phyloP scores from a whole-genome alignment of 139 green algal species.

The Chlorella ohadii region DNA sequence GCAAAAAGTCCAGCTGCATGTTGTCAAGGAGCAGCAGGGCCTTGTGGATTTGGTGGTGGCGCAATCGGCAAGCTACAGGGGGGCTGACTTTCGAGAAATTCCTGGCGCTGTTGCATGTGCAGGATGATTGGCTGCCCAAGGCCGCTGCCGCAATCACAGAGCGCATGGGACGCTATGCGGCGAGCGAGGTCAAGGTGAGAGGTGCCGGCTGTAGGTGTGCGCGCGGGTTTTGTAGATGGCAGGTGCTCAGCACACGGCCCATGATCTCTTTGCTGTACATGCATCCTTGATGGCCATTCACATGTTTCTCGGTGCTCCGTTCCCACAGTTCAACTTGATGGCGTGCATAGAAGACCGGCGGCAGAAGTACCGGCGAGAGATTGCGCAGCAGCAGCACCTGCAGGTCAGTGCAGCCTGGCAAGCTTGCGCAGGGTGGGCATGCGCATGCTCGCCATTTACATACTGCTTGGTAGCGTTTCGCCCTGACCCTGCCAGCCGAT shows the following conservation, averaged over 20 bases:
- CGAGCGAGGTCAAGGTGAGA: constrained; percentile 81
- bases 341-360: constrained; percentile 81
- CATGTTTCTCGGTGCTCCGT: too few species aligned
- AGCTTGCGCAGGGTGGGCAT: neutral
- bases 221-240: neutral
- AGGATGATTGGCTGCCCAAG: constrained; percentile 84
- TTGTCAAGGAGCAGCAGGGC: too few species aligned
- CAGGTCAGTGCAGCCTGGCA: constrained; percentile 25
- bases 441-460: too few species aligned
- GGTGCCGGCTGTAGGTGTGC: neutral
- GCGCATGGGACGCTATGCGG: constrained; percentile 90
- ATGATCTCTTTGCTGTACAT: too few species aligned
- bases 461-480: too few species aligned
- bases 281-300: too few species aligned
- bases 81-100: too few species aligned
- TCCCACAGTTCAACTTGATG: constrained; percentile 99
- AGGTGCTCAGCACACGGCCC: neutral
- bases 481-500: too few species aligned
- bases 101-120: neutral
- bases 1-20: too few species aligned
- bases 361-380: constrained; percentile 4
- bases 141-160: constrained; percentile 51
- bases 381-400: constrained; percentile 37
- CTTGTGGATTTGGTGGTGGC: too few species aligned
- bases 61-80: too few species aligned